Evolutionary conservation across 1,284 basidiomycete genomes (phyloP), one percentile per base, ranked within the genome.

Genomic region (Ganoderma boninense): DNA sequence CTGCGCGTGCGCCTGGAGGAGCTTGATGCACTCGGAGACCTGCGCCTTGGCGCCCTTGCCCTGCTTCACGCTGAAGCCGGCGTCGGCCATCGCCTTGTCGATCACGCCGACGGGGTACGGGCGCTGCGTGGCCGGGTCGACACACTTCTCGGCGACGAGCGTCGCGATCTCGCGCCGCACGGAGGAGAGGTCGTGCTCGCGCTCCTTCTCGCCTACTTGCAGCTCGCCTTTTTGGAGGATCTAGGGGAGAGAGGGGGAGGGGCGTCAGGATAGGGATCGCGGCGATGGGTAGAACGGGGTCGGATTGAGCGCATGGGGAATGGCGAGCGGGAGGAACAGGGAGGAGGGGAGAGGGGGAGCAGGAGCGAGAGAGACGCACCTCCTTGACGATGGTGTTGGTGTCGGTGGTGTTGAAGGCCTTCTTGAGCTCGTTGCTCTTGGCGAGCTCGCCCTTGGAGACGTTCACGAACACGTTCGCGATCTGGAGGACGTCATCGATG

Each of bases 201-300:
- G 91, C 80, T 99, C 97, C 81, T 99, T 98, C 78, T 99, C 98
- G 64, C 96, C 95, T 32, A 99, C 95, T 84, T 99, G 97, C 6
- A 99, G 84, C 79, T 99, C 97, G 32, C 98, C 98, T 82, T 98
- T 97, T 80, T 94, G 94, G 54, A 99, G 83, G 71, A 99, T 98
- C 94, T 97, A 73, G 14, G 11, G 26, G 4, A n/a, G n/a, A n/a
- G n/a, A n/a, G n/a, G n/a, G 14, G 13, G 20, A 5, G 3, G 38
- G 16, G n/a, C 40, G 40, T 61, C 23, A 59, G 35, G 20, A 20
- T n/a, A 16, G 20, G 56, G 29, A 8, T 52, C 1, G n/a, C 26
- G 49, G 10, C 6, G 1, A n/a, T 52, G n/a, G 11, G 23, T 20
- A 16, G 5, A 20, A 23, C 6, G 8, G 23, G 54, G 29, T 23